phyloP scores from a whole-genome alignment of 1,139 yeast genomes.

The Nakaseomyces sp. region DNA sequence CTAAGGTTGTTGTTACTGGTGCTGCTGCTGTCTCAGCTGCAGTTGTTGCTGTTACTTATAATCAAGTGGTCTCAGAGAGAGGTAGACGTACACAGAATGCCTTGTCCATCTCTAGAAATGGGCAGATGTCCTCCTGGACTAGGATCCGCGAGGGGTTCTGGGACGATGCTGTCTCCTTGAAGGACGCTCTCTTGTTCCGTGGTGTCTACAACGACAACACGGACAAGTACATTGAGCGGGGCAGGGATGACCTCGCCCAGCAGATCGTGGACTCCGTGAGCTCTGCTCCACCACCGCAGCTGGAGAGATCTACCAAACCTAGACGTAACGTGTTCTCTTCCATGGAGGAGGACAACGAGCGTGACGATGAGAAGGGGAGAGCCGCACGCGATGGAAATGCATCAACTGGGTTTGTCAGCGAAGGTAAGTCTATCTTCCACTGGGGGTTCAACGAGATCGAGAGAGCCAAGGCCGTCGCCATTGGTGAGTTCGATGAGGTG shows the following conservation, averaged over 20 bases:
- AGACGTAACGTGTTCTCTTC: conserved; percentile 3
- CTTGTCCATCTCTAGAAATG: not conserved
- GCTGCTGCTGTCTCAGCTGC: conserved; percentile 5
- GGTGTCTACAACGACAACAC: conserved; percentile 5
- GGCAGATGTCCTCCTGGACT: conserved; percentile 2
- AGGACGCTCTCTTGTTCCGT: conserved; percentile 9
- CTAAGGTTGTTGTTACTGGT: conserved; percentile 4
- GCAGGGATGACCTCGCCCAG: conserved; percentile 4
- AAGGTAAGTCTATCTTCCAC: conserved; percentile 27
- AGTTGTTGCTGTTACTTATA: not conserved
- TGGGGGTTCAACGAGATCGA: conserved; percentile 31
- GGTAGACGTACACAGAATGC: conserved; percentile 12
- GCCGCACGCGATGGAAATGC: no score
- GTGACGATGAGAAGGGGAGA: no score
- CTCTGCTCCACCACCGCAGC: conserved; percentile 2
- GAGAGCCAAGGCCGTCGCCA: conserved; percentile 26
- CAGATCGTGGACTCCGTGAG: conserved; percentile 4
- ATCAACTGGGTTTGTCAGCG: no score
- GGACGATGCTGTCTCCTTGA: conserved; percentile 9
- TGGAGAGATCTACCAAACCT: not conserved
- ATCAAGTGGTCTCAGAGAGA: not conserved
- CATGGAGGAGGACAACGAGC: conserved; percentile 2
- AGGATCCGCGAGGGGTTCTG: conserved; percentile 8
- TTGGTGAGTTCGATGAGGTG: conserved; percentile 25
- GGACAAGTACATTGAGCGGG: conserved; percentile 3